Conservation (phyloP, 345 rosid species). For the Pelargonium nanum region DNA sequence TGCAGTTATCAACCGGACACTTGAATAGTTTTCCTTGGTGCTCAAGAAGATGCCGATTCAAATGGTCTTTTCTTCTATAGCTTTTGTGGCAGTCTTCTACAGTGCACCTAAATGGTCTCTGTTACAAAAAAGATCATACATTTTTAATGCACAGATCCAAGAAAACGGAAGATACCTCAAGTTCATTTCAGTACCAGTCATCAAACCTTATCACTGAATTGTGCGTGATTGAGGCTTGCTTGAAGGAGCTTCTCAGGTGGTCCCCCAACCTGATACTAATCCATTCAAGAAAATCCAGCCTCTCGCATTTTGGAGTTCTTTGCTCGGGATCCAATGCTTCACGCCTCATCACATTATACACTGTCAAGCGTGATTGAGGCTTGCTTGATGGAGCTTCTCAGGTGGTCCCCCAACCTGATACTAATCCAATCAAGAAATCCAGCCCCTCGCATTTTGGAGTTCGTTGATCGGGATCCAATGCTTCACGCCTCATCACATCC, state of each 20-base stretch:
- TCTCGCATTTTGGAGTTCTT: conserved; percentile 98
- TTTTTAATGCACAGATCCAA: background rate
- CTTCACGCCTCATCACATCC: conserved; percentile 52
- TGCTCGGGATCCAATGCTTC: conserved; percentile 98
- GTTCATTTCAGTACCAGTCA: background rate
- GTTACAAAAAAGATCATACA: conserved; percentile 4
- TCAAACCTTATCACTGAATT: conserved; percentile 35
- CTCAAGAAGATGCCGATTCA: conserved; percentile 59
- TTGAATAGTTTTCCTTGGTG: conserved; percentile 70
- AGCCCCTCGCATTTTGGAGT: conserved; percentile 99
- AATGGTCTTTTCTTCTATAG: conserved; percentile 85
- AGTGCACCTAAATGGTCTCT: conserved; percentile 68
- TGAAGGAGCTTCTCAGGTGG: conserved; percentile 99
- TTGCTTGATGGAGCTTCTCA: conserved; percentile 17
- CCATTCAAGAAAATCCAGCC: conserved; percentile 64
- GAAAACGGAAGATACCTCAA: background rate
- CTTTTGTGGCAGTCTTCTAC: conserved; percentile 58
- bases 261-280: conserved; percentile 99
- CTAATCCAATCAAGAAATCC: conserved; percentile 64
- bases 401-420: conserved; percentile 99
- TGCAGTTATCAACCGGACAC: conserved; percentile 55
- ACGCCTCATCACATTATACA: conserved; percentile 31
- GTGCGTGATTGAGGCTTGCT: conserved; percentile 81
- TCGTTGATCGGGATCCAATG: conserved; percentile 96
- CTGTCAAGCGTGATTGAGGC: background rate